Base-by-base conservation (phyloP, 805 yeast genomes). In the Lachancea sp. region DNA sequence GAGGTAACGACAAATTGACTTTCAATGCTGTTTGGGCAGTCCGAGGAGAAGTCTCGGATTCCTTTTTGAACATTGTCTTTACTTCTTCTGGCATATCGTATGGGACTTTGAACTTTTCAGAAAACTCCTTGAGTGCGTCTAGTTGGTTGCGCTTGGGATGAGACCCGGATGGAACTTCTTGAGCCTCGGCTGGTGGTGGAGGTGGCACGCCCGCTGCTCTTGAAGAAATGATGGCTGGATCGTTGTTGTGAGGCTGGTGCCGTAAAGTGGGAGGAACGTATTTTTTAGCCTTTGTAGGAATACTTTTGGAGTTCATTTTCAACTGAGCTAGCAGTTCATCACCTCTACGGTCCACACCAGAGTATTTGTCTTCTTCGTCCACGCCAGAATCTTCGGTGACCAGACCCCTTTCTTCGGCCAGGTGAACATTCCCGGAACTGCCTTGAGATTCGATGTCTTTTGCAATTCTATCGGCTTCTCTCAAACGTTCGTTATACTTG, bases 291-390 rank as follows among this genome's bases (percentile, higher is more conserved):
- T 69, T 66, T 4, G 47, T 39, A n/a, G 46, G 43, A 3, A 48
- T 44, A 27, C 57, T 60, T 39, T 59, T 61, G 11, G 66, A 52
- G 32, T 57, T 62, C 10, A 53, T 46, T 41, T 63, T 62, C 44
- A 63, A 53, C 11, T 62, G 53, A 3, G 67, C 67, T 17, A 63
- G 50, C 25, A 63, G 47, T 39, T 62, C 66, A 39, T 64, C 67
- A 22, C 66, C 66, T 49, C 66, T 59, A 57, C 93, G 77, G 47
- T 75, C 81, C 37, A 89, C 99, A 41, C 97, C 97, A 3, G 96
- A 88, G 60, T 90, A 93, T 65, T 85, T 85, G 64, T 90, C 96
- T 65, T 93, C 99, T 68, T 93, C 99, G 65, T 93, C 98, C 54
- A 86, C 53, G 15, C 95, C 95, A 48, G 85, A 77, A 58, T 86